Base-by-base conservation (phyloP, 1,284 basidiomycete genomes). In the Testicularia cyperi region DNA sequence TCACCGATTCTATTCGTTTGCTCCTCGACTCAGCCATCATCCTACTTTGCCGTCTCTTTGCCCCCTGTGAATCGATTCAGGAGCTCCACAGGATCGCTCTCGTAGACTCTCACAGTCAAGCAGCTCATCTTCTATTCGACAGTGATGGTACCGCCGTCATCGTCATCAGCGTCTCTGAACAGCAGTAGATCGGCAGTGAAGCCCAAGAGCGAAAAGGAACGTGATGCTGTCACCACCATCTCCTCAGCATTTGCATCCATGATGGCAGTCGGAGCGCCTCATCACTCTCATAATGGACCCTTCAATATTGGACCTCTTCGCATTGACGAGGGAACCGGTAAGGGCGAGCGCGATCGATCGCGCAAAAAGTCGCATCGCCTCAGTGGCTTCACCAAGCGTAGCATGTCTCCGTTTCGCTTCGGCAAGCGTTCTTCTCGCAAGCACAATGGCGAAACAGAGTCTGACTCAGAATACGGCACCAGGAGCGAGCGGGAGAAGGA, bases 211-310 rank as follows among this genome's bases (percentile, higher is more conserved):
- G n/a, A n/a, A n/a, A n/a, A n/a, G n/a, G n/a, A n/a, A n/a, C n/a
- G n/a, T n/a, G n/a, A n/a, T n/a, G n/a, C n/a, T n/a, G 29, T 15
- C 13, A 15, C 29, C 16, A 60, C 56, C 6, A 38, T 60, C 2
- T 60, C 56, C 5, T 60, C 56, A 12, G 56, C 56, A 16, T 60
- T 60, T 32, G 56, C 56, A 8, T 53, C 56, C 19, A 60, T 60
- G 49, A 42, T 60, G 9, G 48, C 56, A 2, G 56, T 60, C 8
- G 56, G 56, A 4, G 48, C 45, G 3, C 56, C 55, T 12, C 34
- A 53, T 21, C 56, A 48, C 18, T 38, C 25, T 6, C 23, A 51
- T n/a, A 57, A 48, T 23, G 53, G 57, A 27, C 39, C 60, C 2
- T 51, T 64, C 20, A 13, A 23, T n/a, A 55, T 58, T 9, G 41